Percentiles rank a stretch among this genome's conserved stretches.
These are phyloP conservation scores for Plasmopara muralis DNA, from an alignment of 352 stramenopile species.

Conservation along the genomic window DNA sequence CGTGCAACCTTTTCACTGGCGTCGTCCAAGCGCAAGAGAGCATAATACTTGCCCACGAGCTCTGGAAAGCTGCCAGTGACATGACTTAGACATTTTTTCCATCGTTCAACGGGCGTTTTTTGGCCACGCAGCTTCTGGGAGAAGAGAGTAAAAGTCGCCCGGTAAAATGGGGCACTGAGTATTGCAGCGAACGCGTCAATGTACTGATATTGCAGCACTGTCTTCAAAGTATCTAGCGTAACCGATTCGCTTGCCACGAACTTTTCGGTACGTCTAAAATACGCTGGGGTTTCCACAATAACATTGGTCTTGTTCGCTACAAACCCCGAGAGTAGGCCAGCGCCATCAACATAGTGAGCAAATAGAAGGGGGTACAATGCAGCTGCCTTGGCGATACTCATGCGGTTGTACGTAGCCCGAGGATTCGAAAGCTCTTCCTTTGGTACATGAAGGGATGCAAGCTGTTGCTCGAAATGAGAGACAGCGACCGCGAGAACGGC, in stretches of 20 bases:
- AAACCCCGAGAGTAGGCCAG: conserved; percentile 21
- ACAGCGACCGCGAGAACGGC: neutral
- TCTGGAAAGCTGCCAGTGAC: conserved; percentile 30
- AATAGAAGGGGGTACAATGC: conserved; percentile 43
- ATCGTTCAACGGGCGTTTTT: conserved; percentile 41
- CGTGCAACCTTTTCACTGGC: conserved; percentile 51
- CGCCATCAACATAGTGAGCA: conserved; percentile 37
- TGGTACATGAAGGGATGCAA: neutral
- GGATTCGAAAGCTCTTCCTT: neutral
- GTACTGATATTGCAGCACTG: conserved; percentile 42
- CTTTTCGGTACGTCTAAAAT: conserved; percentile 42
- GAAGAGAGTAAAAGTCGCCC: conserved; percentile 87
- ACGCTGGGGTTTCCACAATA: conserved; percentile 10
- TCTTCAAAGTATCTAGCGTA: conserved; percentile 36
- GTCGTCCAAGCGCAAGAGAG: conserved; percentile 64
- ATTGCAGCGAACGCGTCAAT: conserved; percentile 27
- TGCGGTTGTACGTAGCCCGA: neutral
- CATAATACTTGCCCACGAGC: conserved; percentile 73
- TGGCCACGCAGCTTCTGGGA: conserved; percentile 55
- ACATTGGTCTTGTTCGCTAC: neutral
- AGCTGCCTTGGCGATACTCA: neutral
- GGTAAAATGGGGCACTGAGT: conserved; percentile 56
- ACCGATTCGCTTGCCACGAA: conserved; percentile 26
- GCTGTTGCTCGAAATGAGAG: neutral
- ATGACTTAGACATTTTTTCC: conserved; percentile 36